Evolutionary conservation across 305 asterid genomes (phyloP).

Genomic region (Solanum hybrid): DNA sequence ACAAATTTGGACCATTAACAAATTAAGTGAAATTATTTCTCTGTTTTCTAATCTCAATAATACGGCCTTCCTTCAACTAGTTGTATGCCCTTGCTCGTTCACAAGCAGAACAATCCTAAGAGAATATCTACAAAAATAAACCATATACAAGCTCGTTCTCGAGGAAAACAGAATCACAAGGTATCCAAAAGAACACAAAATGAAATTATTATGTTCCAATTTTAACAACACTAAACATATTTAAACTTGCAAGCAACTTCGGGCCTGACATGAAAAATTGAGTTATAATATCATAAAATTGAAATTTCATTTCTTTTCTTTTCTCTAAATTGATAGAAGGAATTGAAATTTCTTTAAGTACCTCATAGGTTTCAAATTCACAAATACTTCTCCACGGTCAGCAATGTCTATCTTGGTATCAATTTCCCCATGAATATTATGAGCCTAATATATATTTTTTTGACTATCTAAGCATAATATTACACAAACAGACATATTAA

Average conservation of each 20-base stretch:
- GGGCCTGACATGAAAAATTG: not conserved
- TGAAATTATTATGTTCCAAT: not conserved
- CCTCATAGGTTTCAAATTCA: not conserved
- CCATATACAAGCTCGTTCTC: not conserved
- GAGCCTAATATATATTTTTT: not conserved
- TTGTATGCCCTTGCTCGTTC: not conserved
- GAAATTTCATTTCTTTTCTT: not conserved
- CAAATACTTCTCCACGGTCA: not conserved
- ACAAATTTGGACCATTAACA: not conserved
- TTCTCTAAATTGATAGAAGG: not conserved
- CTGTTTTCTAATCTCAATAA: not conserved
- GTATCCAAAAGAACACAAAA: not conserved
- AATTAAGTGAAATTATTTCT: not conserved
- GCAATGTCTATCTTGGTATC: not conserved
- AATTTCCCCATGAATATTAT: not conserved
- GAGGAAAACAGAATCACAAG: not conserved
- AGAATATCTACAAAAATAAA: not conserved
- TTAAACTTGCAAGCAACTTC: not conserved
- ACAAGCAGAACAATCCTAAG: not conserved
- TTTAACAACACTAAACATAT: not conserved
- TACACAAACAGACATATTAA: not conserved
- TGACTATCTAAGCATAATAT: not conserved
- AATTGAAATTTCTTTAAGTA: not conserved
- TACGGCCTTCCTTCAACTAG: not conserved
- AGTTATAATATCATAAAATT: not conserved